A percentile compares a stretch with the other conserved stretches of the same genome.
Evolutionary conservation across 352 stramenopile species (phyloP).

Genomic region (Saprolegnia parasitica): DNA sequence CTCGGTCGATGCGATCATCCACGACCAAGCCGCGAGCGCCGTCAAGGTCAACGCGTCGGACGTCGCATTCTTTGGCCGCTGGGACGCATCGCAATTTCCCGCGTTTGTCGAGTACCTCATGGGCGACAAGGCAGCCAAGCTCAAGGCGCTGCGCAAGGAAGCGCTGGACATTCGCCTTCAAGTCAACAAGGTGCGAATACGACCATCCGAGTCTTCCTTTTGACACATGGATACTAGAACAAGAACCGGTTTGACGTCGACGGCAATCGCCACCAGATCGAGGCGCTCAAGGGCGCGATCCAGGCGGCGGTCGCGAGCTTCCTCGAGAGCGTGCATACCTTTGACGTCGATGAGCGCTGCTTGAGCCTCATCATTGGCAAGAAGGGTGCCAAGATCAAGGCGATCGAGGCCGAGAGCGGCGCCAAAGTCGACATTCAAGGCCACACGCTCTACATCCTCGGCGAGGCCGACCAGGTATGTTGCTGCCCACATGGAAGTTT

Average conservation of each 20-base stretch:
- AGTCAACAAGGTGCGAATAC: constrained; percentile 51
- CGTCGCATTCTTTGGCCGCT: constrained; percentile 44
- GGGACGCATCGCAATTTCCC: constrained; percentile 53
- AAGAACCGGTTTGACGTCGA: constrained; percentile 52
- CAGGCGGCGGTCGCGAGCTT: constrained; percentile 53
- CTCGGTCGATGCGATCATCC: constrained; percentile 59
- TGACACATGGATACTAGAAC: constrained; percentile 31
- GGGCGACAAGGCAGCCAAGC: constrained; percentile 62
- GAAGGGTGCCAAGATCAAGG: constrained; percentile 72
- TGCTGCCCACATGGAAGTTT: background rate
- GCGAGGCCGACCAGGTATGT: constrained; percentile 40
- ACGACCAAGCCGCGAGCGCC: constrained; percentile 57
- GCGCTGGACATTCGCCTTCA: constrained; percentile 60
- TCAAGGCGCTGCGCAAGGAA: constrained; percentile 55
- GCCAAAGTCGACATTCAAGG: constrained; percentile 68
- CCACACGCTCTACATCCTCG: constrained; percentile 56
- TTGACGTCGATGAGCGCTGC: constrained; percentile 49
- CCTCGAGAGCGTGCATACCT: constrained; percentile 45
- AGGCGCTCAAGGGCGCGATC: constrained; percentile 56
- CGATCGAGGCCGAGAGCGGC: constrained; percentile 51
- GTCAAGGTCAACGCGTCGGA: constrained; percentile 47
- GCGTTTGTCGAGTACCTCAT: constrained; percentile 81
- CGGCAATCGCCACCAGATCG: constrained; percentile 65
- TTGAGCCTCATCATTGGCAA: constrained; percentile 80
- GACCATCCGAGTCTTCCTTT: no score